Conservation (phyloP, 139 green algal species). For the Picocystis salinarum region DNA sequence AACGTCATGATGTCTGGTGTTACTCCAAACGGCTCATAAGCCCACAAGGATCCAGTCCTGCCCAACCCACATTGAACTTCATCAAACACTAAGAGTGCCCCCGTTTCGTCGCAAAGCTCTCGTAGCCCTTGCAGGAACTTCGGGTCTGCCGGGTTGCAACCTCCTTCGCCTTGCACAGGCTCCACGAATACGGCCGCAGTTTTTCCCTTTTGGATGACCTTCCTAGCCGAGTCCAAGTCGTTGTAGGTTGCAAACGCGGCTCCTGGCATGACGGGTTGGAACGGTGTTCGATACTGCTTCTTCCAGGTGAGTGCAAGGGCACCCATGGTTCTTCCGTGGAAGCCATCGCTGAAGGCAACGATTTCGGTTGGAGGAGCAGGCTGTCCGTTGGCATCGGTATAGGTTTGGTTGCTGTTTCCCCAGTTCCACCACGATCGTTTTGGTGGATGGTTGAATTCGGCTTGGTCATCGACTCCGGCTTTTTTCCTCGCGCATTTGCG, state of each 20-base stretch:
- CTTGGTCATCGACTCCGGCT: slow-evolving; percentile 52
- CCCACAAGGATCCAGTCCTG: slow-evolving; percentile 80
- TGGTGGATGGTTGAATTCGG: no score
- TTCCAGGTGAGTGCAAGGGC: slow-evolving; percentile 90
- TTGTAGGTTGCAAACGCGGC: slow-evolving; percentile 19
- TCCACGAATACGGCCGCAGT: slow-evolving; percentile 92
- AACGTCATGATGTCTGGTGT: slow-evolving; percentile 91
- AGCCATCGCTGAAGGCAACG: slow-evolving; percentile 79
- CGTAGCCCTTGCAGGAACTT: slow-evolving; percentile 62
- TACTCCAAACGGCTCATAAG: slow-evolving; percentile 61
- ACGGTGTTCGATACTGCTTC: slow-evolving; percentile 80
- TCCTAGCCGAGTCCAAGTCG: slow-evolving; percentile 15
- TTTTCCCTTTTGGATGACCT: slow-evolving; percentile 54
- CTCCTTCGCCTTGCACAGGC: slow-evolving; percentile 85
- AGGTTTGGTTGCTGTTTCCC: no score
- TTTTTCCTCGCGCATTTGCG: slow-evolving; percentile 71
- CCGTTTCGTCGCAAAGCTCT: slow-evolving; percentile 76
- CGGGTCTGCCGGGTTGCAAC: slow-evolving; percentile 42
- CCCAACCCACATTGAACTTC: slow-evolving; percentile 83
- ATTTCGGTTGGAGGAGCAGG: slow-evolving; percentile 70
- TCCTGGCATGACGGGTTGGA: slow-evolving; percentile 79
- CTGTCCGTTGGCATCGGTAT: no score
- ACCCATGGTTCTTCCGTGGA: slow-evolving; percentile 96
- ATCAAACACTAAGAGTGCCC: slow-evolving; percentile 87
- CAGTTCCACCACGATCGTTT: no score